Evolutionary conservation across 164 flowering plant species (phyloP).

Genomic region (Vitis rupestris): DNA sequence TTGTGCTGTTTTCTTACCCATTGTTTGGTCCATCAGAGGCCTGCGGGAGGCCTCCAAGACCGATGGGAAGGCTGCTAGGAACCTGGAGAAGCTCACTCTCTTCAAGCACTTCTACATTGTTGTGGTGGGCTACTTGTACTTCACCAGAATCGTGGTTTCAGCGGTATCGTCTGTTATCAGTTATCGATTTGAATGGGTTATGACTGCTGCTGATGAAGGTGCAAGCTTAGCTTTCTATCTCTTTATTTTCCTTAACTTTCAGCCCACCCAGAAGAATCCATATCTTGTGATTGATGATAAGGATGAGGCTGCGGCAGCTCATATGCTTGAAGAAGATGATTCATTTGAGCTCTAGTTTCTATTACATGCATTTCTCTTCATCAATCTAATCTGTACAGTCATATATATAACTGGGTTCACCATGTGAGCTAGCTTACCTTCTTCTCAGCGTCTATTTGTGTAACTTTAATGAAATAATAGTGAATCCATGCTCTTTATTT

Average conservation of each 20-base stretch:
- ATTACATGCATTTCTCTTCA: no score
- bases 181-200: conserved; percentile 27
- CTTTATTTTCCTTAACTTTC: conserved; percentile 32
- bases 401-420: no score
- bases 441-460: no score
- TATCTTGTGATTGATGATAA: conserved; percentile 34
- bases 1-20: conserved; percentile 38
- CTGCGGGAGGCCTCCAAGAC: conserved; percentile 39
- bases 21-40: conserved; percentile 44
- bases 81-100: conserved; percentile 33
- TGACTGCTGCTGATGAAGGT: conserved; percentile 18
- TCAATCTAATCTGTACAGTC: no score
- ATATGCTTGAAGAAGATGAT: conserved; percentile 29
- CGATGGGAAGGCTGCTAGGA: conserved; percentile 46
- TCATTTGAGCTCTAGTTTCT: conserved; percentile 29
- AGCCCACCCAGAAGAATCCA: conserved; percentile 33
- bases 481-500: no score
- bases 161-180: conserved; percentile 14
- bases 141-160: conserved; percentile 35
- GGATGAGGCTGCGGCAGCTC: conserved; percentile 30
- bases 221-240: conserved; percentile 35
- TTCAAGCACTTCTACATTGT: conserved; percentile 43
- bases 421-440: no score
- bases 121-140: conserved; percentile 34
- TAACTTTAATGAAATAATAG: no score